These are phyloP conservation scores for Asparagopsis taxiformis DNA, from an alignment of 31 red algal genomes.

Conservation along the genomic window DNA sequence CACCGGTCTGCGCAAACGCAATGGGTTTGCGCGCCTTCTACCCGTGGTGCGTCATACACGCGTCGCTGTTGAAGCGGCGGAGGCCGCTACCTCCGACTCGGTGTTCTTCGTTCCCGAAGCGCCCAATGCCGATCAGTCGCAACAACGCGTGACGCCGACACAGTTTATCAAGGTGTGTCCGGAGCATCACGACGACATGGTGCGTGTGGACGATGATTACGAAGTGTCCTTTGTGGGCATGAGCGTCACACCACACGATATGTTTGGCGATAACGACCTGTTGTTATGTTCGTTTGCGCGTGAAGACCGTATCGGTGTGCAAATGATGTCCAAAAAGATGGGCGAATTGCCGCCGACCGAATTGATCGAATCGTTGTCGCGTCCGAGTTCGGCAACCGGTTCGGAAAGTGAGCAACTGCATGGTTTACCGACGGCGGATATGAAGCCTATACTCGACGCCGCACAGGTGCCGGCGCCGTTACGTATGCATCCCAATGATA, in stretches of 20 bases:
- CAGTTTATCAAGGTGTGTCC: slow-evolving; percentile 23
- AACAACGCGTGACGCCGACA: slow-evolving; percentile 3
- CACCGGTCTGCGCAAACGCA: slow-evolving; percentile 13
- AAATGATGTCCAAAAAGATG: slow-evolving; percentile 2
- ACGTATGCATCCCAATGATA: not conserved
- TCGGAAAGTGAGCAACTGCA: not conserved
- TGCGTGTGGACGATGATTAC: slow-evolving; percentile 14
- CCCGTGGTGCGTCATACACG: slow-evolving; percentile 2
- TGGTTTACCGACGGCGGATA: not conserved
- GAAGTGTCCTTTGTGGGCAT: slow-evolving; percentile 46
- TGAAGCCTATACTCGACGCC: not conserved
- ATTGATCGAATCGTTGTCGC: too few species aligned
- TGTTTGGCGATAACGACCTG: not conserved
- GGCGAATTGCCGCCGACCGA: too few species aligned
- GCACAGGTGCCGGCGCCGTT: not conserved
- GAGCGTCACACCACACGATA: slow-evolving; percentile 13
- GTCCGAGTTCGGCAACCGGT: too few species aligned
- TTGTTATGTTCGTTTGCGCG: too few species aligned
- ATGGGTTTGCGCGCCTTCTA: not conserved
- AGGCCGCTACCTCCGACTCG: slow-evolving; percentile 4
- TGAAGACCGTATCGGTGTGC: not conserved
- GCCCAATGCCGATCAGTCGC: not conserved
- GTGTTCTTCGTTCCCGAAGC: slow-evolving; percentile 35
- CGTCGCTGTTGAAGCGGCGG: slow-evolving; percentile 33
- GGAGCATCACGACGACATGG: not conserved